Evolutionary conservation across 345 rosid species (phyloP).

Genomic region (Jatropha curcas): DNA sequence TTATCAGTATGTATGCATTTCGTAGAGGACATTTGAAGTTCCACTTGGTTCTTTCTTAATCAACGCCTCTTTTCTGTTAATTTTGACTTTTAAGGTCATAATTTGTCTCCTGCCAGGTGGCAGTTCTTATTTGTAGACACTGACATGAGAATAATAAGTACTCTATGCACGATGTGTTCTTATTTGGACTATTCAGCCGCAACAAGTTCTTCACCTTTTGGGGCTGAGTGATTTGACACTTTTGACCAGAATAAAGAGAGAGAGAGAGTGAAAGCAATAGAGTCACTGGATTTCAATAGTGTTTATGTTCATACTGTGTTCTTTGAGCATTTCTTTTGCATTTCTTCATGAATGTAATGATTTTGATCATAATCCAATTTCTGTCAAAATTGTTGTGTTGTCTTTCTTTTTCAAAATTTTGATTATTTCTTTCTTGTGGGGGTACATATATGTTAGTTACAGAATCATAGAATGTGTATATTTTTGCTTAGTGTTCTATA

Average conservation of each 20-base stretch:
- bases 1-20: too few relatives aligned
- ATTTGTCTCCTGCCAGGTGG: neutral
- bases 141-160: too few relatives aligned
- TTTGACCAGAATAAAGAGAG: too few relatives aligned
- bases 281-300: too few relatives aligned
- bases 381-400: neutral
- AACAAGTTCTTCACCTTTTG: neutral
- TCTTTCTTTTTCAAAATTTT: neutral
- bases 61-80: neutral
- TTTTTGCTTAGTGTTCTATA: neutral
- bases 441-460: neutral
- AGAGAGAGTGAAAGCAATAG: too few relatives aligned
- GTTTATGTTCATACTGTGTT: too few relatives aligned
- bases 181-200: neutral
- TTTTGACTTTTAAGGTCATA: neutral
- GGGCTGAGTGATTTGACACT: neutral
- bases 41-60: too few relatives aligned
- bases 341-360: neutral
- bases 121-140: too few relatives aligned
- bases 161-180: neutral
- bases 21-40: neutral
- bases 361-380: neutral
- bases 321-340: neutral
- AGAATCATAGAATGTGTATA: neutral
- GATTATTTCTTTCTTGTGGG: neutral